Evolutionary conservation across 1,284 basidiomycete species (phyloP).

Genomic region (Schizophyllum commune): DNA sequence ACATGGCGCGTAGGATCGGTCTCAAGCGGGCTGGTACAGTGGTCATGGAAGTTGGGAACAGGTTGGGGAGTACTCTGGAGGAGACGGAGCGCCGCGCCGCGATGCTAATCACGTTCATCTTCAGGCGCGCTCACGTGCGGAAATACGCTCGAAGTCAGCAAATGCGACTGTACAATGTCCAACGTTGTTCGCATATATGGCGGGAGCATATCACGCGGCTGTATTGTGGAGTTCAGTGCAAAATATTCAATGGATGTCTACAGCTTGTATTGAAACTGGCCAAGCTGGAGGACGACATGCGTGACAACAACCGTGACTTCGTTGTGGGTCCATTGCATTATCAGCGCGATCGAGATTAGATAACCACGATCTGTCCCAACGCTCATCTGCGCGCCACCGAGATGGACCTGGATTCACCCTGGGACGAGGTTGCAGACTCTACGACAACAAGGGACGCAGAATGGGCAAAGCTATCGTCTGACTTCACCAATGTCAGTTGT

Average conservation of each 20-base stretch:
- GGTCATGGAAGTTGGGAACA: background rate
- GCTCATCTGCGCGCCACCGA: background rate
- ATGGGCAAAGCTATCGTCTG: constrained; percentile 56
- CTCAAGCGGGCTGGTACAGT: background rate
- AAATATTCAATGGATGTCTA: too few species aligned
- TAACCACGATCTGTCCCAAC: background rate
- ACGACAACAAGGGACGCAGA: constrained; percentile 35
- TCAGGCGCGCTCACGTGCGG: background rate
- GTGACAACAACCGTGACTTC: too few species aligned
- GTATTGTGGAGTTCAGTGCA: too few species aligned
- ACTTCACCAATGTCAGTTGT: constrained; percentile 56
- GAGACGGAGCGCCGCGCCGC: background rate
- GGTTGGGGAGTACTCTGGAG: background rate
- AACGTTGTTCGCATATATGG: too few species aligned
- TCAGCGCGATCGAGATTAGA: background rate
- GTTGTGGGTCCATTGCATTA: too few species aligned
- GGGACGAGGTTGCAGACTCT: constrained; percentile 38
- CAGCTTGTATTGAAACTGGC: too few species aligned
- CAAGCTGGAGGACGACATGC: too few species aligned
- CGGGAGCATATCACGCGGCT: too few species aligned
- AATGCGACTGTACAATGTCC: too few species aligned
- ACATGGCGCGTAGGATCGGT: background rate
- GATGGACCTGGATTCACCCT: constrained; percentile 33
- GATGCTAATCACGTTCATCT: background rate
- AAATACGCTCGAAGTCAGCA: too few species aligned